Evolutionary conservation across 495 filamentous ascomycete species (phyloP), one percentile per base, ranked within the genome.

Genomic region (Aspergillus sclerotiicarbonarius): DNA sequence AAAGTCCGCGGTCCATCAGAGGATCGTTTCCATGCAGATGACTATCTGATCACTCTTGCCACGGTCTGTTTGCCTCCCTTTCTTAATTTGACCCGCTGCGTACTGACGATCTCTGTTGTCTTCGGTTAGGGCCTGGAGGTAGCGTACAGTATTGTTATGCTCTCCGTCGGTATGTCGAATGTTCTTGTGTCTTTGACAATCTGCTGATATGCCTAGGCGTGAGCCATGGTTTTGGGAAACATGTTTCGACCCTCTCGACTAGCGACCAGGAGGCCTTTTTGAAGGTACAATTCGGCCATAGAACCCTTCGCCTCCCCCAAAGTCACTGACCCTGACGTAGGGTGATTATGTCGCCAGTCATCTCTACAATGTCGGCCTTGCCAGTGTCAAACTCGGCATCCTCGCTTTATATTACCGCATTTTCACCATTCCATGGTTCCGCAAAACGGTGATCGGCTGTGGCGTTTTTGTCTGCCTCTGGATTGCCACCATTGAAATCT

Each of bases 341-440:
- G 43, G 29, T 32, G 53, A 55, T 2, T 55, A 55, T 16, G 33
- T 55, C 19, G 41, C 53, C 43, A 55, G 53, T 46, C 41, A 55
- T 43, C 43, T 55, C 18, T 55, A 55, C 43, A 55, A 55, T 18
- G 29, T 55, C 43, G 29, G 41, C 16, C 53, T 55, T 18, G 53
- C 53, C 3, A n/a, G 37, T 8, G 44, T 29, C 7, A 55, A 55
- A 18, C 53, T 55, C 37, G 43, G 53, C 10, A 55, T 55, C n/a
- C 53, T 55, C 43, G 43, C 44, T 29, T 29, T 55, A 6, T 55
- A 55, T 29, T 55, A 55, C 29, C 43, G 53, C 16, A 55, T 55
- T 8, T 55, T 55, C 18, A n/a, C 53, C n/a, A 19, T 55, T 2
- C 39, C 5, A 16, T 55, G 53, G 53, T 48, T 55, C n/a, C 33